Evolutionary conservation across 257 asterid genomes (phyloP).

Genomic region (Orobanche coerulescens): DNA sequence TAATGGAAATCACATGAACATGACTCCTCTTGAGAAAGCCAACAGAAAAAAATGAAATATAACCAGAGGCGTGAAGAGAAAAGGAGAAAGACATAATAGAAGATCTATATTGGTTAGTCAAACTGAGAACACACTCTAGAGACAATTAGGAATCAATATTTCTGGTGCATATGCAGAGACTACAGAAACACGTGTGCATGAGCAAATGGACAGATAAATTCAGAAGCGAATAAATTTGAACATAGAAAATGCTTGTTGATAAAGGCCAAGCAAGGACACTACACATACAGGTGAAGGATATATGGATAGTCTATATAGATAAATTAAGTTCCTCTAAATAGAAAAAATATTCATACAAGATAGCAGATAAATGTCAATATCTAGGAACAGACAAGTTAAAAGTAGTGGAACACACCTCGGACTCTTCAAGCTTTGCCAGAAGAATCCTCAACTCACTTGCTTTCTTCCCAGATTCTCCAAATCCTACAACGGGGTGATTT

Average conservation of each 20-base stretch:
- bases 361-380: conserved; percentile 8
- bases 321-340: neutral
- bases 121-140: conserved; percentile 11
- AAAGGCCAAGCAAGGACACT: conserved; percentile 3
- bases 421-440: conserved; percentile 90
- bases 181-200: conserved; percentile 4
- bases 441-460: conserved; percentile 76
- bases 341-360: conserved; percentile 7
- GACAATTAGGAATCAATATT: neutral
- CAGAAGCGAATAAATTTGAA: conserved; percentile 17
- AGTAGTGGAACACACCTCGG: conserved; percentile 61
- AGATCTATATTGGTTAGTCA: neutral
- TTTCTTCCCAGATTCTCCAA: conserved; percentile 94
- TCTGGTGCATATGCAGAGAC: conserved; percentile 7
- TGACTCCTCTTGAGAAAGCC: neutral
- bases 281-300: conserved; percentile 4
- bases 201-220: conserved; percentile 13
- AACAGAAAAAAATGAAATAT: neutral
- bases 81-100: neutral
- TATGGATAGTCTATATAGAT: conserved; percentile 1
- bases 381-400: conserved; percentile 9
- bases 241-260: conserved; percentile 8
- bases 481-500: conserved; percentile 86
- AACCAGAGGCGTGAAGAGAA: neutral
- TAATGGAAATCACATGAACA: conserved; percentile 9